A percentile compares a stretch with the other conserved stretches of the same genome.
Evolutionary conservation across 2,329 filamentous ascomycete species (phyloP).

Genomic region (Eurotiales sp.): DNA sequence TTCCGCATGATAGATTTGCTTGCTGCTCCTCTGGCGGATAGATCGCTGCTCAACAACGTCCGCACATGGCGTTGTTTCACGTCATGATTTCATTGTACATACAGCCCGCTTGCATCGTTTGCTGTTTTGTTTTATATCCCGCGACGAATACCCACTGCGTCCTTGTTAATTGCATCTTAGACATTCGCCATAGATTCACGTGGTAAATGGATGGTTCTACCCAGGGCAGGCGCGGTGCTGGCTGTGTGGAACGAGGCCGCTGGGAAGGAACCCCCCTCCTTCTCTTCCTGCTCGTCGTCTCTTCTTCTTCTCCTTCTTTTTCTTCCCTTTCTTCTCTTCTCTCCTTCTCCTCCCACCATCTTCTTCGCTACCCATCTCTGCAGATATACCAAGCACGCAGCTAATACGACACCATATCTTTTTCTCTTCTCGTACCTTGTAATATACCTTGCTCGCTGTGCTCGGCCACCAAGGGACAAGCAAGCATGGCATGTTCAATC

Average conservation of each 20-base stretch:
- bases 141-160: slow-evolving; percentile 11
- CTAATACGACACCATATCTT: neutral
- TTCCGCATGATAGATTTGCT: no score
- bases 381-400: neutral
- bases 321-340: neutral
- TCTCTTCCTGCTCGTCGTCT: neutral
- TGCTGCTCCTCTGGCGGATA: no score
- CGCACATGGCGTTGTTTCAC: no score
- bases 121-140: neutral
- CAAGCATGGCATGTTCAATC: no score
- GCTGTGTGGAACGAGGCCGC: neutral
- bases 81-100: slow-evolving; percentile 2
- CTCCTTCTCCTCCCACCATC: neutral
- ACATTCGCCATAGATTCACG: no score
- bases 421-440: neutral
- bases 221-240: no score
- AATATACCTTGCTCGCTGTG: no score
- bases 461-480: neutral
- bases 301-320: neutral
- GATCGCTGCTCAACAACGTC: no score
- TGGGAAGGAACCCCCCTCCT: neutral
- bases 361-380: neutral
- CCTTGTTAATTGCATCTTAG: neutral
- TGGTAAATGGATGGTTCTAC: no score
- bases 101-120: slow-evolving; percentile 1